Percentiles rank a stretch among this genome's conserved stretches.
Conservation (phyloP, 257 asterid species). For the Capsicum rhomboideum region DNA sequence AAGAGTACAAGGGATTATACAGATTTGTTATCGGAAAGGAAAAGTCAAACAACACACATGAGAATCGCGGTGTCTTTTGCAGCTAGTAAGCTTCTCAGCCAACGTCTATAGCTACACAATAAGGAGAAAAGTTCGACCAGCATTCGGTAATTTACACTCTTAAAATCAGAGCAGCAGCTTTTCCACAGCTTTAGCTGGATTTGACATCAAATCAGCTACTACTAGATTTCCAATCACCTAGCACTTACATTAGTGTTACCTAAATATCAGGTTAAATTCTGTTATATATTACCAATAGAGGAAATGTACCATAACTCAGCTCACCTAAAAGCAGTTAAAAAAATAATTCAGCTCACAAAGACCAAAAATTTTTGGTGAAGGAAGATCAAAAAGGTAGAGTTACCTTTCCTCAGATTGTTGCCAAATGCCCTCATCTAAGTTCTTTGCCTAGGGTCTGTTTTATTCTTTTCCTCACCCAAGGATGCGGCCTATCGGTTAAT, state of each 20-base stretch:
- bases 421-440: neutral
- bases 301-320: neutral
- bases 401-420: no score
- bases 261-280: neutral
- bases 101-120: neutral
- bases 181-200: neutral
- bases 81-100: neutral
- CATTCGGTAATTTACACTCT: neutral
- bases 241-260: neutral
- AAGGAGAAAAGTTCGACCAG: neutral
- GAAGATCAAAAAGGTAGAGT: neutral
- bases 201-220: neutral
- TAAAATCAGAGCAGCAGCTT: no score
- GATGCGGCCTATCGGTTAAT: neutral
- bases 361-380: neutral
- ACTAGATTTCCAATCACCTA: neutral
- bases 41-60: neutral
- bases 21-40: neutral
- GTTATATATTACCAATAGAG: neutral
- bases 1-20: neutral
- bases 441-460: no score
- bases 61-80: neutral
- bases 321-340: neutral
- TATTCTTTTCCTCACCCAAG: neutral
- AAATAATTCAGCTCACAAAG: neutral